Conservation (phyloP, 2,329 filamentous ascomycete species). For the Pseudogymnoascus sp. region DNA sequence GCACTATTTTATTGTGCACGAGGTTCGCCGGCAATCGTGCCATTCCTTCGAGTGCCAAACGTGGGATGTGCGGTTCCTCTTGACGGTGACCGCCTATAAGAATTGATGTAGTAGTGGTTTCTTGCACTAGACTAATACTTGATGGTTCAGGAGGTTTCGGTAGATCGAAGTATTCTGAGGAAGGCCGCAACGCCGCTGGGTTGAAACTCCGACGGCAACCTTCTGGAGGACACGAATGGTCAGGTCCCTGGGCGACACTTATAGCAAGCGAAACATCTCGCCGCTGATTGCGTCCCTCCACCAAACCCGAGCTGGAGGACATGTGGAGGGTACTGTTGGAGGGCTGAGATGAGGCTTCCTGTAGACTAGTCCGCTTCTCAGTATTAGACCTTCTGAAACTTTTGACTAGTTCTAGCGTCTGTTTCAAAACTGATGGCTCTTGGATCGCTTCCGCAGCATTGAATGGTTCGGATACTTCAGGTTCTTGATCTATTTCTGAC, state of each 20-base stretch:
- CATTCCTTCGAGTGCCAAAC: too few relatives aligned
- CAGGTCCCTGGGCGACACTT: not conserved
- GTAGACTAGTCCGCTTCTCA: not conserved
- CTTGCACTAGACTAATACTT: too few relatives aligned
- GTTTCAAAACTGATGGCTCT: not conserved
- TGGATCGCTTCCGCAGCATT: not conserved
- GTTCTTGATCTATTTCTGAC: too few relatives aligned
- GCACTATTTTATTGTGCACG: too few relatives aligned
- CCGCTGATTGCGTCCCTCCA: not conserved
- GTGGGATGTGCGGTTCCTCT: too few relatives aligned
- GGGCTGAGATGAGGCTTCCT: not conserved
- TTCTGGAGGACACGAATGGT: not conserved
- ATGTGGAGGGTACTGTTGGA: not conserved
- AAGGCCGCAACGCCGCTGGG: not conserved
- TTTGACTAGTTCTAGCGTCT: not conserved
- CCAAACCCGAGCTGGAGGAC: not conserved
- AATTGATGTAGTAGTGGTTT: too few relatives aligned
- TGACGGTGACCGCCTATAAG: too few relatives aligned
- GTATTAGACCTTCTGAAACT: not conserved
- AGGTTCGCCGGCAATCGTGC: too few relatives aligned
- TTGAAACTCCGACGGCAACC: not conserved
- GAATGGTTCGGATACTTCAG: not conserved
- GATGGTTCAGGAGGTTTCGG: not conserved
- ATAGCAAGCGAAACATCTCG: not conserved
- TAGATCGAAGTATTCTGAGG: not conserved